These are phyloP conservation scores for Clarireedia homoeocarpa DNA, from an alignment of 2,329 filamentous ascomycete species.

Conservation along the genomic window DNA sequence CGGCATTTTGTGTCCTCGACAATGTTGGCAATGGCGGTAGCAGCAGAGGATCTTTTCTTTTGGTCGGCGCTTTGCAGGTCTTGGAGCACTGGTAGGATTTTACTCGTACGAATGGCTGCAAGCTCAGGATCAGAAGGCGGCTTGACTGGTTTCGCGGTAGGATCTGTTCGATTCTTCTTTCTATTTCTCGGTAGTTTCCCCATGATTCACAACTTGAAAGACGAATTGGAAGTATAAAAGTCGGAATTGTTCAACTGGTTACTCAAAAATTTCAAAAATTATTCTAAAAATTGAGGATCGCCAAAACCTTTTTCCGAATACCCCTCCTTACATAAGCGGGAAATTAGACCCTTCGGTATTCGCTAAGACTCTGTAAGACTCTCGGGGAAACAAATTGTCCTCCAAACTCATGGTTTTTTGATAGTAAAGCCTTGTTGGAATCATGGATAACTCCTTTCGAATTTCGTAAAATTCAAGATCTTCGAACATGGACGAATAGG, in stretches of 20 bases:
- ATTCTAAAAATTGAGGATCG: neutral
- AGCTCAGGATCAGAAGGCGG: constrained; percentile 56
- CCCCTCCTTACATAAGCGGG: neutral
- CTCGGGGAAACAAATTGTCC: no score
- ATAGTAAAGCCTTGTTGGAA: no score
- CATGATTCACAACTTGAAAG: constrained; percentile 35
- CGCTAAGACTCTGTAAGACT: no score
- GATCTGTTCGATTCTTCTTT: constrained; percentile 44
- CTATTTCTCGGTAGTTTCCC: constrained; percentile 51
- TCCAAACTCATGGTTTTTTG: no score
- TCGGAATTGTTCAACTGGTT: neutral
- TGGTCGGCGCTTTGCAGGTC: constrained; percentile 52
- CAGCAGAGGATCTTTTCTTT: constrained; percentile 51
- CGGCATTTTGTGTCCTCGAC: constrained; percentile 54
- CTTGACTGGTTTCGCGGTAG: constrained; percentile 50
- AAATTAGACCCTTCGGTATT: no score
- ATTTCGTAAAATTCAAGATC: no score
- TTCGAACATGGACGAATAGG: no score
- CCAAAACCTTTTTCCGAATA: neutral
- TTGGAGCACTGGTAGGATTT: constrained; percentile 54
- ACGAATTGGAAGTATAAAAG: neutral
- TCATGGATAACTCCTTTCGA: no score
- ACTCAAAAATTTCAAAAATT: neutral
- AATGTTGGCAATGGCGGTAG: constrained; percentile 51
- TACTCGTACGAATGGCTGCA: constrained; percentile 52